Evolutionary conservation across 2,329 filamentous ascomycete species (phyloP).

Genomic region (Rhynchosporium agropyri): DNA sequence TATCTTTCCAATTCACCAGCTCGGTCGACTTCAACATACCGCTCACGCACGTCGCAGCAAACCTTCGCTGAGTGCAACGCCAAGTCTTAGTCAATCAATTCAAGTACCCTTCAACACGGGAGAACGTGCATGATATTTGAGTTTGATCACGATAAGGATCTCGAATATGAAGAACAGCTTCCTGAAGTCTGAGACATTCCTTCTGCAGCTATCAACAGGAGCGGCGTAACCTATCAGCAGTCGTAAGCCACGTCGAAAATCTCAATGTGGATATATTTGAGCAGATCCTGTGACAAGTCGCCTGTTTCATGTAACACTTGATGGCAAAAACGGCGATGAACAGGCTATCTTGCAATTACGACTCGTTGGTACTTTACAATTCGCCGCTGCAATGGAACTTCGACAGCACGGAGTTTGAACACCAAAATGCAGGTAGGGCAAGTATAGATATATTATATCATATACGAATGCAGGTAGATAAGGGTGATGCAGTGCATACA

Average conservation of each 20-base stretch:
- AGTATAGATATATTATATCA: neutral
- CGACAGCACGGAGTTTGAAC: neutral
- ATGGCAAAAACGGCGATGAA: slow-evolving; percentile 13
- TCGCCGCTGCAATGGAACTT: slow-evolving; percentile 8
- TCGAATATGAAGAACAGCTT: neutral
- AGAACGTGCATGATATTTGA: neutral
- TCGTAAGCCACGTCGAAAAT: slow-evolving; percentile 10
- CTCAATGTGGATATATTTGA: neutral
- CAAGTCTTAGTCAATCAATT: neutral
- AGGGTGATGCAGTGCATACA: neutral
- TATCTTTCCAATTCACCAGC: slow-evolving; percentile 2
- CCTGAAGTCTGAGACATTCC: neutral
- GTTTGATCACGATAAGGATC: neutral
- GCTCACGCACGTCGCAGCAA: neutral
- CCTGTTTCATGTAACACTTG: neutral
- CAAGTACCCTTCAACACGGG: slow-evolving; percentile 9
- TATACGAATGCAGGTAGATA: neutral
- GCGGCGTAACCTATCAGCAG: neutral
- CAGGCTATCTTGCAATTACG: too few relatives aligned
- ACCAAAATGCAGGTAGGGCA: neutral
- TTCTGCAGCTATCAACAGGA: neutral
- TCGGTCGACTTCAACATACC: neutral
- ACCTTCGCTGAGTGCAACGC: neutral
- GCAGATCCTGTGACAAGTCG: slow-evolving; percentile 6
- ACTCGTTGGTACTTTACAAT: neutral